phyloP scores from a whole-genome alignment of 768 basidiomycete species.

The Tulasnella sp. region DNA sequence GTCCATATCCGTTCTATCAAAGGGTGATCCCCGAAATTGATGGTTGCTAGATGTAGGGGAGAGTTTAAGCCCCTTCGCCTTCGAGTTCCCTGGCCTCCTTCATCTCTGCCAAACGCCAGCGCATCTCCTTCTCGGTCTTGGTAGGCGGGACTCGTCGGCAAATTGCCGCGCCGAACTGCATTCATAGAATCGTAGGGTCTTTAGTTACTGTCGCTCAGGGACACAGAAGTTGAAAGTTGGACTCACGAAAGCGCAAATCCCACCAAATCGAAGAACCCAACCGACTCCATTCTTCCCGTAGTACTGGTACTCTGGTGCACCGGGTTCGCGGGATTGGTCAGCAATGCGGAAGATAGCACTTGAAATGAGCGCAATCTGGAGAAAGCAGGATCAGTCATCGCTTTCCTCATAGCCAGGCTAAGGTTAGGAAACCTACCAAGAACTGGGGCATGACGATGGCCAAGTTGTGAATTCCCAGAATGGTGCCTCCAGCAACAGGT shows the following conservation, averaged over 20 bases:
- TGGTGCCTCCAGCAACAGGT: conserved; percentile 79
- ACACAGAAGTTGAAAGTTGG: conserved; percentile 9
- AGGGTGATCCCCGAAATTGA: background rate
- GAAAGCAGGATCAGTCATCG: conserved; percentile 1
- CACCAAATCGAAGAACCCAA: conserved; percentile 92
- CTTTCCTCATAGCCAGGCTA: conserved; percentile 23
- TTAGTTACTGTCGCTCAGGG: conserved; percentile 2
- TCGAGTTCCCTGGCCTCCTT: conserved; percentile 43
- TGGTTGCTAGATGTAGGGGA: background rate
- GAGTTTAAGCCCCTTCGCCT: background rate
- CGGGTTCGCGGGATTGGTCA: conserved; percentile 54
- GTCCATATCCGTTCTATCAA: conserved; percentile 3
- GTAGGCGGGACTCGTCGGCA: conserved; percentile 84
- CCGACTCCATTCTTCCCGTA: conserved; percentile 85
- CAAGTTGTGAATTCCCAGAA: conserved; percentile 91
- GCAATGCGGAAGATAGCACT: conserved; percentile 81
- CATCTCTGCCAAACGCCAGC: conserved; percentile 75
- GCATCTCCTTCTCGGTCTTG: conserved; percentile 86
- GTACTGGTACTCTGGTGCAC: conserved; percentile 52
- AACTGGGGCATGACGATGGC: conserved; percentile 95
- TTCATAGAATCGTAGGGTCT: conserved; percentile 5
- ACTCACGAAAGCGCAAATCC: conserved; percentile 68
- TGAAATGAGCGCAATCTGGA: conserved; percentile 76
- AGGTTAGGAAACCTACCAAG: conserved; percentile 54
- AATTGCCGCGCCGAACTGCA: conserved; percentile 63